Base-by-base conservation (phyloP, 2,329 filamentous ascomycete genomes). In the Penicillium decumbens region DNA sequence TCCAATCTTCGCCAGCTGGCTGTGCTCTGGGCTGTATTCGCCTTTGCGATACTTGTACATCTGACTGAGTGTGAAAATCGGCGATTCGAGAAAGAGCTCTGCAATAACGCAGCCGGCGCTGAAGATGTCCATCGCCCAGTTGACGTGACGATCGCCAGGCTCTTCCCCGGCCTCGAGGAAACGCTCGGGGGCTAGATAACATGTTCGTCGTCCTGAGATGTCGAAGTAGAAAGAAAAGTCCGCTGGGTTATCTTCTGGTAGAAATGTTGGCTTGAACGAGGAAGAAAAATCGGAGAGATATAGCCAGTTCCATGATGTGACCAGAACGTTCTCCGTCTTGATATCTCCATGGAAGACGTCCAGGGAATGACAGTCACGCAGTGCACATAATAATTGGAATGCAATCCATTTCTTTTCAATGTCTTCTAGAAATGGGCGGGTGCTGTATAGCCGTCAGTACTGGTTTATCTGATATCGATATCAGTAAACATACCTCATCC, bases 361-460 rank as follows among this genome's bases (percentile, higher is more conserved):
- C 41, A 87, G 81, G 25, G 87, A 79, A 69, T 98, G 93, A 62
- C 89, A 96, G 70, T 98, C 95, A 49, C 91, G 84, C 50, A 98
- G 76, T 2, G 89, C 91, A 69, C 90, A 96, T 9, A 98, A 80
- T 2, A 98, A 80, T 73, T 98, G 93, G 63, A 95, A 98, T 0
- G 92, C 88, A 43, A 98, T 80, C 93, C 93, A 98, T 75, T 95
- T 96, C 79, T 96, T 97, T 71, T 98, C 93, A 57, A 98, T 93
- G 58, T 95, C 89, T 71, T 98, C 95, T 8, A 97, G 77, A 61
- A 98, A 98, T 0, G 93, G 95, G 6, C 95, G 84, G 7, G 93
- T 98, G 71, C 93, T 95, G 50, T 43, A 13, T 43, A 8, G n/a
- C 51, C 73, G 65, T 29, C 23, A 30, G 23, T 3, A 10, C 18